These are phyloP conservation scores for Monosporascus sp. DNA, from an alignment of 2,329 filamentous ascomycete species.

Conservation along the genomic window DNA sequence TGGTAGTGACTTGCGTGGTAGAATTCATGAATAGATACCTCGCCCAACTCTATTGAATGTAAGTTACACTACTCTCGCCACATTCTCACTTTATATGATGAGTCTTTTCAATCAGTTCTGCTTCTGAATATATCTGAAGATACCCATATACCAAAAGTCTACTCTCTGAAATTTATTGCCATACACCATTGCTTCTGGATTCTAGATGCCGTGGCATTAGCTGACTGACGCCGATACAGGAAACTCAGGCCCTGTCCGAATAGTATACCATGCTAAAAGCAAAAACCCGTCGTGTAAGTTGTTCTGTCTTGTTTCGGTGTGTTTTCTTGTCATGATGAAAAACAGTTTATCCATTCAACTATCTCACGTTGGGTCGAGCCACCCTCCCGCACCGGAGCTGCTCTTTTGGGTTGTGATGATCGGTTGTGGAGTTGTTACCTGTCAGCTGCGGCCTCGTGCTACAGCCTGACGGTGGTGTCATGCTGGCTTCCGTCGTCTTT, in stretches of 20 bases:
- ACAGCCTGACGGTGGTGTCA: conserved; percentile 36
- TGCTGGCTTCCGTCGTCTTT: conserved; percentile 55
- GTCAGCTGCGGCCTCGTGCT: conserved; percentile 22
- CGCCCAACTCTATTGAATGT: conserved; percentile 5
- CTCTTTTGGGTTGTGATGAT: conserved; percentile 51
- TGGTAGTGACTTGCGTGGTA: neutral
- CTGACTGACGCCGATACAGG: neutral
- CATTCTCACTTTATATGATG: conserved; percentile 49
- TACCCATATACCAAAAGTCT: conserved; percentile 58
- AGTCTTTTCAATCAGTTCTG: conserved; percentile 66
- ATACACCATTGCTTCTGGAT: neutral
- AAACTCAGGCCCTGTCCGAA: neutral
- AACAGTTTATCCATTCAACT: conserved; percentile 74
- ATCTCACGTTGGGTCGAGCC: conserved; percentile 61
- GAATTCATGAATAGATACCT: neutral
- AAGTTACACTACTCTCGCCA: neutral
- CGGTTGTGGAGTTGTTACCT: conserved; percentile 67
- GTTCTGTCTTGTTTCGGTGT: conserved; percentile 2
- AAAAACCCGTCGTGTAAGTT: conserved; percentile 34
- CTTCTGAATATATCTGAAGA: conserved; percentile 68
- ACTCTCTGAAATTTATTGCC: conserved; percentile 43
- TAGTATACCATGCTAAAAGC: neutral
- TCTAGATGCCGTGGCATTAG: neutral
- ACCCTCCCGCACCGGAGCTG: conserved; percentile 67
- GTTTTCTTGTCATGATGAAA: conserved; percentile 46